Evolutionary conservation across 2,329 filamentous ascomycete species (phyloP), one percentile per base, ranked within the genome.

Genomic region (Xylaria sp.): DNA sequence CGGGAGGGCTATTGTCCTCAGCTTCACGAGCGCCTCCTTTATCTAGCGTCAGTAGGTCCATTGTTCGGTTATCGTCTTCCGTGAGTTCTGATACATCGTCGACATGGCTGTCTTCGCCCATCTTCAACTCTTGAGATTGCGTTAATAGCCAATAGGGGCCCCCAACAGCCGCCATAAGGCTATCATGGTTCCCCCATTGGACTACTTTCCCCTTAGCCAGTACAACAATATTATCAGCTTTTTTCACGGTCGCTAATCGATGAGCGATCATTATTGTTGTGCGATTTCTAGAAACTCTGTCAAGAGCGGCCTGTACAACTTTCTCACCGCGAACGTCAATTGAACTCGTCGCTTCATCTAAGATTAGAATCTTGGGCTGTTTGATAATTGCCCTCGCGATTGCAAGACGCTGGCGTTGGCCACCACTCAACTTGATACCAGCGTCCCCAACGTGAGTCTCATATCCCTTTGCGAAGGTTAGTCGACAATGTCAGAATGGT

Each of bases 171-270:
- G 83, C 79, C 23, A 97, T 84, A 0, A 97, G 85, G 57, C 87
- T 86, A 12, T 93, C 88, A 71, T 97, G 94, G 0, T 87, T 94
- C 0, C 93, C 93, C 75, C 90, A 84, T 78, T 97, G 92, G 8
- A 91, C 85, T 0, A 94, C 87, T 60, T 86, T 82, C 2, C 94
- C 93, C 74, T 91, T 79, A 13, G 78, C 75, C 62, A 83, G 77
- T 20, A 82, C 81, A 5, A 82, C 78, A n/a, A 83, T 82, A 39
- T 81, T 80, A 65, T 82, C 79, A 0, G 81, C 80, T 39, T 80
- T 80, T 60, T 82, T 80, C 41, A 85, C 79, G 0, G 89, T 89
- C 33, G 86, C 88, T 0, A 90, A 81, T 80, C 89, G 23, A 77
- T 90, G 88, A 0, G 90, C 90, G 66, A 92, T 90, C 48, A 90